Evolutionary conservation across 345 rosid species (phyloP).

Genomic region (Eucalyptus curtisii): DNA sequence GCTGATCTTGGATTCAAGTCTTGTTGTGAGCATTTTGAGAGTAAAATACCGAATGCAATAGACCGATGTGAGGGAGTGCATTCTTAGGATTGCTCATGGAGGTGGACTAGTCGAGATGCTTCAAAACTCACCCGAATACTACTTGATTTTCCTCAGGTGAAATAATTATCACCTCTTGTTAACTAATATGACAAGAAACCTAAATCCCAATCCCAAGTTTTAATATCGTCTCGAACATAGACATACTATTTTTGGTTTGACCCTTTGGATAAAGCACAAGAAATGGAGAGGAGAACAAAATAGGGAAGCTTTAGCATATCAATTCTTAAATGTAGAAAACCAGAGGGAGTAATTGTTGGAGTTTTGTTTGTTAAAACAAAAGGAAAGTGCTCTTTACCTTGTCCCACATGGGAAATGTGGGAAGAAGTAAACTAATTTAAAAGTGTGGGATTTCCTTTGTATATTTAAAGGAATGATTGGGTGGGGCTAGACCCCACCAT

Average conservation of each 20-base stretch:
- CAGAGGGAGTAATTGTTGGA: neutral
- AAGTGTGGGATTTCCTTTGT: no score
- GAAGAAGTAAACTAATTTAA: no score
- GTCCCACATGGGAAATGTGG: no score
- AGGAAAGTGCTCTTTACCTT: no score
- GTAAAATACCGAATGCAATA: neutral
- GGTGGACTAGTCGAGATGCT: neutral
- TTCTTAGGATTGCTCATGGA: neutral
- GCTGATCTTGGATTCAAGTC: neutral
- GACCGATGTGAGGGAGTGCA: neutral
- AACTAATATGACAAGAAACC: neutral
- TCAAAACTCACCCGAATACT: neutral
- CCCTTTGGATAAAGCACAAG: neutral
- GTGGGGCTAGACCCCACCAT: no score
- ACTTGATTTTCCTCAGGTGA: neutral
- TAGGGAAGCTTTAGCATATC: neutral
- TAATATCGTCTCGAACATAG: neutral
- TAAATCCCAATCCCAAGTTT: neutral
- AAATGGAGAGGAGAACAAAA: neutral
- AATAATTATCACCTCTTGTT: neutral
- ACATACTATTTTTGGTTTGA: neutral
- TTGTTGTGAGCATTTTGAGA: neutral
- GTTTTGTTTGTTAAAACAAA: no score
- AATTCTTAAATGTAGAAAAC: neutral
- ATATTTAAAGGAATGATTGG: no score